phyloP scores from a whole-genome alignment of 192 early-diverging fungal species.

The Entomortierella parvispora region DNA sequence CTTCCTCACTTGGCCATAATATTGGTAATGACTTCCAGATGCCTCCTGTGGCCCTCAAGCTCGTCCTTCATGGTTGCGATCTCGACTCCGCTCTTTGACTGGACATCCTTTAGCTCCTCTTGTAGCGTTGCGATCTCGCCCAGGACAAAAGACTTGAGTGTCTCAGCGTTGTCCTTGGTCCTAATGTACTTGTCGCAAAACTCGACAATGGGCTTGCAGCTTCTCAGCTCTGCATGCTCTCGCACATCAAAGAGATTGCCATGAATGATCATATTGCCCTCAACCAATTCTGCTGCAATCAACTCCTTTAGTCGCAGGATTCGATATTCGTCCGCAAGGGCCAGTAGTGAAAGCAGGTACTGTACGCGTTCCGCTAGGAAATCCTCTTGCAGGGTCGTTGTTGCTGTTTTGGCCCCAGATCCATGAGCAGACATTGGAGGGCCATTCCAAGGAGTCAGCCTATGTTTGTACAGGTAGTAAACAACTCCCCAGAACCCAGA shows the following conservation, averaged over 20 bases:
- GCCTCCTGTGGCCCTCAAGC: too few species aligned
- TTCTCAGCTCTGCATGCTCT: background rate
- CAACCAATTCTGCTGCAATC: slow-evolving; percentile 13
- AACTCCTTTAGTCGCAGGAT: slow-evolving; percentile 6
- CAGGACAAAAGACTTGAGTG: too few species aligned
- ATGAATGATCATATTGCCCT: background rate
- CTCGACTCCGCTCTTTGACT: too few species aligned
- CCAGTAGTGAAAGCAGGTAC: slow-evolving; percentile 16
- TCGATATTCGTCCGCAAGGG: slow-evolving; percentile 1
- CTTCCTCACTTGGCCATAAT: too few species aligned
- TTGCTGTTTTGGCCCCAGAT: background rate
- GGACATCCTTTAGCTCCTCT: too few species aligned
- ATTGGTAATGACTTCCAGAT: too few species aligned
- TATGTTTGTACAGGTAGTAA: slow-evolving; percentile 19
- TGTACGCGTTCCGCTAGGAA: background rate
- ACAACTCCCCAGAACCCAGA: slow-evolving; percentile 27
- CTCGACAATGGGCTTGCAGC: slow-evolving; percentile 1
- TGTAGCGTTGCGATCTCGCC: too few species aligned
- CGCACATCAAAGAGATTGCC: slow-evolving; percentile 21
- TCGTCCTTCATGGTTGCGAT: too few species aligned
- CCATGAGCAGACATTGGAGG: background rate
- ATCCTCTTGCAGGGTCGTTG: background rate
- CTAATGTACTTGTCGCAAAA: slow-evolving; percentile 15
- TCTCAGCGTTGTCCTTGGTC: too few species aligned
- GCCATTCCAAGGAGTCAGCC: slow-evolving; percentile 2